These are phyloP conservation scores for Aspergillus fischeri DNA, from an alignment of 2,329 filamentous ascomycete species.

Conservation along the genomic window DNA sequence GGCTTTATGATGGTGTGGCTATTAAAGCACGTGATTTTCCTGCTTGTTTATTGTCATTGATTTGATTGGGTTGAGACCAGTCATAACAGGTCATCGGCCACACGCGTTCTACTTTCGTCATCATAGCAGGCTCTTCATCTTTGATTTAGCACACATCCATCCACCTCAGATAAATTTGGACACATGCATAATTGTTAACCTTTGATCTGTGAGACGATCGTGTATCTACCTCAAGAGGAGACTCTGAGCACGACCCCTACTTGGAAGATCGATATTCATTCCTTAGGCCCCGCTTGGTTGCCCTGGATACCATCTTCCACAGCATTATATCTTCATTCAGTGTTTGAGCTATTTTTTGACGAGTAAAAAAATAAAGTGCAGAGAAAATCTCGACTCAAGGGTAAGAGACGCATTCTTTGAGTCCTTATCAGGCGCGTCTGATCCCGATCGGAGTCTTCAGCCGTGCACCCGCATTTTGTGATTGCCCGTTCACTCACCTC, in stretches of 20 bases:
- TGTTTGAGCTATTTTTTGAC: slow-evolving; percentile 9
- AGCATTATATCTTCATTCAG: slow-evolving; percentile 4
- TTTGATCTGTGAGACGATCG: background rate
- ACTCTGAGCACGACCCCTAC: background rate
- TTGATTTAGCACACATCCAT: background rate
- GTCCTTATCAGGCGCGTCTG: background rate
- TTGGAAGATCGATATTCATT: background rate
- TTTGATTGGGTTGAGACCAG: background rate
- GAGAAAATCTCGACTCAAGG: background rate
- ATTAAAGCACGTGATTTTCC: background rate
- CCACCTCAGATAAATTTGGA: background rate
- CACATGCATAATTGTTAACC: background rate
- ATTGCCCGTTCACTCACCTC: background rate
- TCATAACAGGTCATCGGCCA: background rate
- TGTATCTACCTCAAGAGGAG: background rate
- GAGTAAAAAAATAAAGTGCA: slow-evolving; percentile 16
- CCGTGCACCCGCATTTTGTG: background rate
- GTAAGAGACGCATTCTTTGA: background rate
- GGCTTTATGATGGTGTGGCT: background rate
- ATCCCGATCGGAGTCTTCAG: background rate
- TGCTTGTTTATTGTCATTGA: background rate
- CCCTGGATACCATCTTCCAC: slow-evolving; percentile 33
- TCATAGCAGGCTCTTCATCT: background rate
- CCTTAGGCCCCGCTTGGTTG: slow-evolving; percentile 28
- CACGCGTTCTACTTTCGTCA: background rate